phyloP scores from a whole-genome alignment of 2,329 filamentous ascomycete genomes.

The Elsinoe fawcettii region DNA sequence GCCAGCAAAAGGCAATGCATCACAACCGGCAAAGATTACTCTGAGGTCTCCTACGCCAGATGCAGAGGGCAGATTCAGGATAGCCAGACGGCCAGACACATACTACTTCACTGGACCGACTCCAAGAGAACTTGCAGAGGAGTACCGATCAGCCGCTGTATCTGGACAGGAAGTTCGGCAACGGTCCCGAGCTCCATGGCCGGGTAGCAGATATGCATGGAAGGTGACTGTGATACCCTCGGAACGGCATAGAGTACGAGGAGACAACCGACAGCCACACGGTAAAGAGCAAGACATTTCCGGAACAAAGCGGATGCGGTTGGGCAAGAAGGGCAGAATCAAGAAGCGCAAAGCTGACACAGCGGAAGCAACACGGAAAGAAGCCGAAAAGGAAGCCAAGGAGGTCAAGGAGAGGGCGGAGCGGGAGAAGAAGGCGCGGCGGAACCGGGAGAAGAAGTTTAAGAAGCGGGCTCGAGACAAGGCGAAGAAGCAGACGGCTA shows the following conservation, averaged over 20 bases:
- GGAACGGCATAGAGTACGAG: constrained; percentile 8
- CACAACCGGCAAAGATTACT: constrained; percentile 19
- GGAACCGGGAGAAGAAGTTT: constrained; percentile 31
- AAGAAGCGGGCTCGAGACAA: constrained; percentile 30
- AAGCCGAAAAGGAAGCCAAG: constrained; percentile 22
- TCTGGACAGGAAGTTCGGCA: constrained; percentile 21
- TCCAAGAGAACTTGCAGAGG: constrained; percentile 3
- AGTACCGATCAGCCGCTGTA: constrained; percentile 19
- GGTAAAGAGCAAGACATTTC: background rate
- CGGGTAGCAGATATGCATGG: constrained; percentile 23
- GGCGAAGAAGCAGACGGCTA: constrained; percentile 25
- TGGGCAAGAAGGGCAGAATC: constrained; percentile 28
- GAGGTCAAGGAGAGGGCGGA: constrained; percentile 26
- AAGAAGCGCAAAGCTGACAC: constrained; percentile 19
- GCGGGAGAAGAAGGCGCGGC: constrained; percentile 27
- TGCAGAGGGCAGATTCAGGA: constrained; percentile 19
- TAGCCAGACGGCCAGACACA: constrained; percentile 13
- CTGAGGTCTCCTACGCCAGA: constrained; percentile 22
- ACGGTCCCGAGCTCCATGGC: constrained; percentile 18
- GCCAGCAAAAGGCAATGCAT: constrained; percentile 11
- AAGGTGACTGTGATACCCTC: constrained; percentile 22
- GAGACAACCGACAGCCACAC: background rate
- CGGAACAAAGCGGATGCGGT: constrained; percentile 23
- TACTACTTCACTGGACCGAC: constrained; percentile 22
- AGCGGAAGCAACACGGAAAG: constrained; percentile 18